These are phyloP conservation scores for Neofusicoccum laricinum DNA, from an alignment of 2,329 filamentous ascomycete species.

Conservation along the genomic window DNA sequence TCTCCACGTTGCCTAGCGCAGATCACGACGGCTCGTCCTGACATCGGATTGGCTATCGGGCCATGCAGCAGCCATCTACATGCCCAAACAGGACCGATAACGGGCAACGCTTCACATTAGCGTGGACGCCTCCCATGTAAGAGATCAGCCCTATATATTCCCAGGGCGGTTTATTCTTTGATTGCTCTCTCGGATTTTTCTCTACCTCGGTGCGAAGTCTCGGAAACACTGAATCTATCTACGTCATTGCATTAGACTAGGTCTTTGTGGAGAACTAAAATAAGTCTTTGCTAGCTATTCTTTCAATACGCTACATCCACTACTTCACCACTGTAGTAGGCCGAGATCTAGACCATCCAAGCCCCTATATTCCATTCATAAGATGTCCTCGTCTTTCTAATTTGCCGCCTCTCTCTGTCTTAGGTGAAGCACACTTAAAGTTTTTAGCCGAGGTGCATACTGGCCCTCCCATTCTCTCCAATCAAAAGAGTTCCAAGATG, in stretches of 20 bases:
- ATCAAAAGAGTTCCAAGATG: too few species aligned
- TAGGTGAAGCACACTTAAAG: too few species aligned
- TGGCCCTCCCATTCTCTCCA: too few species aligned
- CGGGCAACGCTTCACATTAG: neutral
- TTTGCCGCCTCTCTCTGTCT: too few species aligned
- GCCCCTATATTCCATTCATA: too few species aligned
- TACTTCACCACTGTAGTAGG: too few species aligned
- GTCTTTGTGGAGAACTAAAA: neutral
- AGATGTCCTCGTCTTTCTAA: too few species aligned
- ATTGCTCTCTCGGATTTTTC: neutral
- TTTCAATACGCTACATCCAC: too few species aligned
- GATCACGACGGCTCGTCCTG: neutral
- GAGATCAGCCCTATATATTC: neutral
- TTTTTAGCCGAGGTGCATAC: too few species aligned
- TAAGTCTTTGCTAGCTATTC: neutral
- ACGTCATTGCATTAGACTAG: neutral
- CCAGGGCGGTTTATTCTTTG: neutral
- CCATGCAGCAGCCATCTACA: neutral
- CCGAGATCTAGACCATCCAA: too few species aligned
- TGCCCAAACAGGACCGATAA: neutral
- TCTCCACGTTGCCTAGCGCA: neutral
- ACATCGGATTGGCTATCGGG: neutral
- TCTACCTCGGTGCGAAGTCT: neutral
- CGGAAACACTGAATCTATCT: neutral
- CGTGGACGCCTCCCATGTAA: neutral